Evolutionary conservation across 768 basidiomycete genomes (phyloP), one percentile per base, ranked within the genome.

Genomic region (Lentinula detonsa): DNA sequence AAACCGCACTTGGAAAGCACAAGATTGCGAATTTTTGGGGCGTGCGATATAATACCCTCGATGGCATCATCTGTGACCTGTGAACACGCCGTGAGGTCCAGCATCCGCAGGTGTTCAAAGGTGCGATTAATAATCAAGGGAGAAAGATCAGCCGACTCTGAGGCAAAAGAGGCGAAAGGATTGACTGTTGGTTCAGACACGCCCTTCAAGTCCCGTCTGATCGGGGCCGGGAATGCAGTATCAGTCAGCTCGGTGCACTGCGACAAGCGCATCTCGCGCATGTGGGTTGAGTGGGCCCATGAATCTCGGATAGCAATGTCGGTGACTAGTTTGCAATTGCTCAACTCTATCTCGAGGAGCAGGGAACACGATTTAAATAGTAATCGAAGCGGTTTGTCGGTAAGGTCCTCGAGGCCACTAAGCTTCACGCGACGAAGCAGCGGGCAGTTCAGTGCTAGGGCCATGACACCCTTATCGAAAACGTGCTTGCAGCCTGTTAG

Each of bases 301-400:
- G 98, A 82, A 64, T 93, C 87, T 58, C 93, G 87, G 60, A 95
- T 78, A 34, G 91, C 81, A 13, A 78, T 70, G 69, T 97, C 88
- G 16, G 93, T 89, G 68, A 98, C 81, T 59, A 78, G 78, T 62
- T 82, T 81, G 76, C 95, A 95, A 63, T 86, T 81, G 68, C 92
- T 88, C 68, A 99, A 86, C 74, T 99, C 97, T 65, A 98, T 86
- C 73, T 99, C 97, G 60, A 99, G 83, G 28, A 99, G 83, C 55
- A 94, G 80, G 1, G 92, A 90, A 69, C 94, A 96, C 4, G 80
- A 81, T 63, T 81, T 82, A 37, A 90, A 90, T 55, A 99, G 80
- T 35, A 86, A 81, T 37, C 87, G 83, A 65, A 99, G 79, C 31
- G 94, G 80, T 28, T 72, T 72, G 67, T 96, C 92, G 0, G 94